Percentiles rank a stretch among this genome's conserved stretches.
These are phyloP conservation scores for Cruciata laevipes DNA, from an alignment of 257 asterid genomes.

Conservation along the genomic window DNA sequence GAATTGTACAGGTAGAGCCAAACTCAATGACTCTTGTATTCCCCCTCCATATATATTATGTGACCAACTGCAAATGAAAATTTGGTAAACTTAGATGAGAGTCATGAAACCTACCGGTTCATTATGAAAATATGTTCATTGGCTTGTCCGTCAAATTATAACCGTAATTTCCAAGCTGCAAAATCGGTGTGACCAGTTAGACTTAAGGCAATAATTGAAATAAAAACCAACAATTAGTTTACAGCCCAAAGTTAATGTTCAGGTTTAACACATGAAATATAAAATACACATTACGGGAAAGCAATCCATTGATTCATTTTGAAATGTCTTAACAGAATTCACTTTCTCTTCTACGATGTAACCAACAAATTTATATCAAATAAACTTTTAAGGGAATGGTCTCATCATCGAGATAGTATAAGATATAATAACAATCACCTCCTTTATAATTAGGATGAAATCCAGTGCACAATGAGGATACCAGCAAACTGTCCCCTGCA, in stretches of 20 bases:
- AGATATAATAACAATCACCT: conserved; percentile 39
- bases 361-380: not conserved
- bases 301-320: not conserved
- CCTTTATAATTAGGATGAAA: conserved; percentile 83
- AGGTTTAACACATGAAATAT: not conserved
- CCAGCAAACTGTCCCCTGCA: conserved; percentile 72
- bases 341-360: not conserved
- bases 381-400: not conserved
- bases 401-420: not conserved
- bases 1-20: too few species aligned
- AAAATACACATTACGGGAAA: not conserved
- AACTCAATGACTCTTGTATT: too few species aligned
- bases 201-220: not conserved
- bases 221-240: not conserved
- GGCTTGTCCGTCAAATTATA: conserved; percentile 28
- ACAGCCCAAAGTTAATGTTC: not conserved
- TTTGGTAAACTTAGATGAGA: too few species aligned
- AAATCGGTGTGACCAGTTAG: conserved; percentile 1
- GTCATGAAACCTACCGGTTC: too few species aligned
- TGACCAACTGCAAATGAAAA: too few species aligned
- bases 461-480: conserved; percentile 78
- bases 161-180: conserved; percentile 33
- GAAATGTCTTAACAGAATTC: not conserved
- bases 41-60: too few species aligned
- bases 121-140: too few species aligned